A percentile compares a stretch with the other conserved stretches of the same genome.
phyloP scores from a whole-genome alignment of 768 basidiomycete species.

The Pleurotus citrinopileatus region DNA sequence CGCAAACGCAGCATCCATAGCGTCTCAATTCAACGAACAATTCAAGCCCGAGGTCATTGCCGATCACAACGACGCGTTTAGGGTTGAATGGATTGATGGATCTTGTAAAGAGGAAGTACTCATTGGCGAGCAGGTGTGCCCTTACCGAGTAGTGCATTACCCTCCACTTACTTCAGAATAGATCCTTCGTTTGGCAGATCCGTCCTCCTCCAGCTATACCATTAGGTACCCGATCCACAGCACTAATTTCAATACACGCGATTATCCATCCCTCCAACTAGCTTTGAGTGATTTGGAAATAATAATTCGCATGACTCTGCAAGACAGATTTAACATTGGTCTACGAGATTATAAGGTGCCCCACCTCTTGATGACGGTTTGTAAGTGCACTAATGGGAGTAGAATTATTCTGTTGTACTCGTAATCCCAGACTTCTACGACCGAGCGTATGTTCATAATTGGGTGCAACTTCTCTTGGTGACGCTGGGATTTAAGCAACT shows the following conservation, averaged over 20 bases:
- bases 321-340: conserved; percentile 55
- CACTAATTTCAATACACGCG: conserved; percentile 78
- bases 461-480: conserved; percentile 68
- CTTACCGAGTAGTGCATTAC: background rate
- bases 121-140: conserved; percentile 66
- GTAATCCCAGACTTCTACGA: conserved; percentile 94
- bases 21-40: conserved; percentile 76
- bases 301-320: conserved; percentile 61
- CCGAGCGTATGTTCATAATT: conserved; percentile 74
- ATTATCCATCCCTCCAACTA: conserved; percentile 69
- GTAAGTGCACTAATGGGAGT: background rate
- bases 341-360: conserved; percentile 57
- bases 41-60: conserved; percentile 85
- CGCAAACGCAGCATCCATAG: conserved; percentile 65
- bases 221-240: conserved; percentile 82
- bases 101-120: conserved; percentile 47
- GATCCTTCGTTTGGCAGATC: conserved; percentile 72
- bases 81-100: conserved; percentile 79
- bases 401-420: conserved; percentile 87
- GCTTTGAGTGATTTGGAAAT: conserved; percentile 76
- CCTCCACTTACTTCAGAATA: conserved; percentile 21
- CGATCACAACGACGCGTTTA: conserved; percentile 79
- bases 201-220: conserved; percentile 62
- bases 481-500: conserved; percentile 92
- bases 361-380: background rate